Percentiles rank a stretch among this genome's conserved stretches.
Evolutionary conservation across 2,329 filamentous ascomycete genomes (phyloP).

Genomic region (Penicillium expansum): DNA sequence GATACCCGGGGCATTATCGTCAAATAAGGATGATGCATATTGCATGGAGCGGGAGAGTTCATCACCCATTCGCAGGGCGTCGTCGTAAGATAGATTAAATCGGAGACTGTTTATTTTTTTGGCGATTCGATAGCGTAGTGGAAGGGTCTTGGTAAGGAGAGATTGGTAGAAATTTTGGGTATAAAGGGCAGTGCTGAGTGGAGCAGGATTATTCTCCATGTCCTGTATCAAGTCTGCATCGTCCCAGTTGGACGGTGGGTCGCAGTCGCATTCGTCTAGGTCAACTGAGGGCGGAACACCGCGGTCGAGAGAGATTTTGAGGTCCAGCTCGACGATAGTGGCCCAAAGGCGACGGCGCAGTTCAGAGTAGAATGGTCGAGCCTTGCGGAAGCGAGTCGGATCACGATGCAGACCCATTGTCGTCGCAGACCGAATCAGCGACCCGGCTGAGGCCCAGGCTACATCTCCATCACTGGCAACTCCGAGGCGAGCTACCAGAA

Average conservation of each 20-base stretch:
- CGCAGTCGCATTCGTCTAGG: constrained; percentile 38
- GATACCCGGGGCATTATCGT: constrained; percentile 14
- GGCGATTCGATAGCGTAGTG: constrained; percentile 31
- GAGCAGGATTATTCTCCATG: constrained; percentile 26
- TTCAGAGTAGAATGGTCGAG: constrained; percentile 41
- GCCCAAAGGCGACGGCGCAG: constrained; percentile 48
- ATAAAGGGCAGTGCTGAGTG: constrained; percentile 13
- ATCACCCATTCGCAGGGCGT: constrained; percentile 32
- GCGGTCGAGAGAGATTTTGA: constrained; percentile 38
- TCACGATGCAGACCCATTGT: constrained; percentile 45
- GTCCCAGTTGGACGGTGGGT: constrained; percentile 39
- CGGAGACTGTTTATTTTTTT: constrained; percentile 31
- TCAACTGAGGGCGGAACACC: constrained; percentile 36
- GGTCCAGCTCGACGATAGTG: constrained; percentile 44
- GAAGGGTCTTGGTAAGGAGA: constrained; percentile 29
- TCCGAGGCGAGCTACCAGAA: constrained; percentile 35
- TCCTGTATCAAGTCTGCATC: constrained; percentile 34
- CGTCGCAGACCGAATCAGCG: constrained; percentile 42
- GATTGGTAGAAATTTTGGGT: constrained; percentile 32
- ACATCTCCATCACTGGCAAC: constrained; percentile 33
- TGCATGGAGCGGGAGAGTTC: constrained; percentile 27
- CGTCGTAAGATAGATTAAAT: constrained; percentile 35
- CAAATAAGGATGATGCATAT: constrained; percentile 24
- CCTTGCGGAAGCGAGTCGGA: constrained; percentile 34
- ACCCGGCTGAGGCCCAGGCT: constrained; percentile 39